Evolutionary conservation across 2,329 filamentous ascomycete species (phyloP).

Genomic region (Neonectria hederae): DNA sequence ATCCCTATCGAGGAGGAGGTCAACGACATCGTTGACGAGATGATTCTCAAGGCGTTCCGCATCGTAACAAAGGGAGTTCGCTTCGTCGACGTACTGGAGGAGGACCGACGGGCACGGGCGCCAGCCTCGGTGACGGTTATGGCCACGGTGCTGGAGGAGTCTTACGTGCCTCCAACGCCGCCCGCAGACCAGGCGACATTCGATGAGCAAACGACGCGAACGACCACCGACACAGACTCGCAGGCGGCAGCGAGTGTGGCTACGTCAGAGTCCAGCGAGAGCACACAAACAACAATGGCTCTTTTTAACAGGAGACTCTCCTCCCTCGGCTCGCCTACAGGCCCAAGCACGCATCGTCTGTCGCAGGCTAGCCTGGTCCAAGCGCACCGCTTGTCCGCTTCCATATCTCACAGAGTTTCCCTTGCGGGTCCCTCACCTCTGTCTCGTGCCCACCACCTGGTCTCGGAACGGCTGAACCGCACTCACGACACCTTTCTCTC

Average conservation of each 20-base stretch:
- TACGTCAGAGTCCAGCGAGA: slow-evolving; percentile 49
- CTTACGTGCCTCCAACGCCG: slow-evolving; percentile 68
- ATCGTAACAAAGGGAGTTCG: slow-evolving; percentile 91
- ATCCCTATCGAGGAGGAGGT: slow-evolving; percentile 62
- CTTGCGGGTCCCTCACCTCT: slow-evolving; percentile 73
- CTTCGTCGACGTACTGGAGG: slow-evolving; percentile 87
- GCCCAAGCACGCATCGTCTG: slow-evolving; percentile 45
- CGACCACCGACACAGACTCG: slow-evolving; percentile 52
- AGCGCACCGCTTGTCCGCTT: slow-evolving; percentile 60
- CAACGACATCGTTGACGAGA: slow-evolving; percentile 86
- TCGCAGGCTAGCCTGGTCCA: slow-evolving; percentile 51
- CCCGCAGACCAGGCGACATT: slow-evolving; percentile 67
- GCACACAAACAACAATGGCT: slow-evolving; percentile 46
- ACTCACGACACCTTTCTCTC: slow-evolving; percentile 91
- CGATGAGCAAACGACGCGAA: slow-evolving; percentile 48
- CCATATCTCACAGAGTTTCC: slow-evolving; percentile 78
- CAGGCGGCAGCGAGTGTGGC: slow-evolving; percentile 48
- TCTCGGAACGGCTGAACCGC: slow-evolving; percentile 81
- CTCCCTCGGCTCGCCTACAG: slow-evolving; percentile 50
- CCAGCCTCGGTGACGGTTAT: slow-evolving; percentile 67
- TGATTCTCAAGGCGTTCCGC: slow-evolving; percentile 92
- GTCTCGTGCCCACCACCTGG: slow-evolving; percentile 74
- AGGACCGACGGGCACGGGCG: slow-evolving; percentile 62
- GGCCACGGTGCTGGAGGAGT: slow-evolving; percentile 68
- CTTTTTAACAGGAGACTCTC: slow-evolving; percentile 59